Base-by-base conservation (phyloP, 768 basidiomycete species). In the Cubamyces sp. region DNA sequence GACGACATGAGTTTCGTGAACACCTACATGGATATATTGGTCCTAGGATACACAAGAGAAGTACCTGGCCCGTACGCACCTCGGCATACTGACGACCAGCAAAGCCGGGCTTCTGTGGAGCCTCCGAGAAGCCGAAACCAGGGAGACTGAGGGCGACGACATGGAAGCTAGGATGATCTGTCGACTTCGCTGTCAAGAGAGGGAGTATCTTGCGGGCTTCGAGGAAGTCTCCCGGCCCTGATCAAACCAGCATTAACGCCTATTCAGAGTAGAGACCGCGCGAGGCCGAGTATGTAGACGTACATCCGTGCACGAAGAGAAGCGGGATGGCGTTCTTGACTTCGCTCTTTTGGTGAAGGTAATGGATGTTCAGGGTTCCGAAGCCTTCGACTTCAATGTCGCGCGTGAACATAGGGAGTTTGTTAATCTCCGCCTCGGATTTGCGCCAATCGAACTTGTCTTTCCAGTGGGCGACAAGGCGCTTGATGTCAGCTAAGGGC, bases 201-300 rank as follows among this genome's bases (percentile, higher is more conserved):
- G 85, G 83, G 1, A 89, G 71, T 4, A 88, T 74, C 74, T 87
- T 88, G 45, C 74, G 69, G 9, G 79, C 82, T 73, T 88, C 86
- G 21, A 81, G 57, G 69, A 87, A 85, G 58, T 81, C 78, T 56
- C 87, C 86, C 0, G 86, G 85, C 87, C 87, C 86, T 86, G 58
- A 15, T 14, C 39, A 43, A 3, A 3, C 3, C 1, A 23, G 3
- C 3, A 6, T n/a, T n/a, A 34, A 34, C 46, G 43, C 43, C 46
- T 37, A 49, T 16, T 1, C 37, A 50, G 0, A 15, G 19, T 16
- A 21, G 30, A 25, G 12, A 18, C 12, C 25, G 16, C 25, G 6
- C 11, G 28, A 3, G 0, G 4, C 11, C 34, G 34, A 9, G 34
- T 34, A 34, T 34, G 34, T 11, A 34, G 3, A 74, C 78, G 37